Percentiles rank a stretch among this genome's conserved stretches.
Conservation (phyloP, 257 asterid genomes). For the Lantana camara region DNA sequence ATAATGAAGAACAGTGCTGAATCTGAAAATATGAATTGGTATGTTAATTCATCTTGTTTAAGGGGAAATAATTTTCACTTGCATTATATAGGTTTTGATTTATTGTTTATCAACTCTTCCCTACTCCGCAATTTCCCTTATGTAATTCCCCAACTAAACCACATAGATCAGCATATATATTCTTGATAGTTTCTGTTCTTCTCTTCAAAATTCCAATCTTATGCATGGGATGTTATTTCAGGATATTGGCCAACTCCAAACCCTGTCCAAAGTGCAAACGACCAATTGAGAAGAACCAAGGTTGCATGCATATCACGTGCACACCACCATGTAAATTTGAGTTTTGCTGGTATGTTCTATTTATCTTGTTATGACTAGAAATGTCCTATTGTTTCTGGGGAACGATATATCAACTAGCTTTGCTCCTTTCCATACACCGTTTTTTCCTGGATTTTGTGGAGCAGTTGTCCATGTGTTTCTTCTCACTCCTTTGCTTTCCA, state of each 20-base stretch:
- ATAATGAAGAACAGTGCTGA: constrained; percentile 59
- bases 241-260: constrained; percentile 98
- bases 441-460: background rate
- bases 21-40: constrained; percentile 67
- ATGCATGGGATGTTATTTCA: constrained; percentile 39
- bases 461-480: constrained; percentile 8
- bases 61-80: background rate
- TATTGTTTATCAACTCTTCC: constrained; percentile 7
- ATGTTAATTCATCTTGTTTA: constrained; percentile 10
- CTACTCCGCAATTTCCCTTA: constrained; percentile 1
- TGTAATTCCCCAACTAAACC: constrained; percentile 4
- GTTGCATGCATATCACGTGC: constrained; percentile 99
- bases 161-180: constrained; percentile 13
- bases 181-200: constrained; percentile 3
- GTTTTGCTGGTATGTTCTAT: constrained; percentile 82
- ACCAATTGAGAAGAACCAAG: constrained; percentile 98
- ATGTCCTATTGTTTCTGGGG: constrained; percentile 9
- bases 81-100: constrained; percentile 1
- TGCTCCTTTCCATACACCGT: background rate
- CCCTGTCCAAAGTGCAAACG: constrained; percentile 99
- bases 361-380: constrained; percentile 21
- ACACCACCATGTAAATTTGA: constrained; percentile 98
- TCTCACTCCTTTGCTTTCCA: constrained; percentile 9
- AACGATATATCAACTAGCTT: constrained; percentile 12
- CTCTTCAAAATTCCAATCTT: constrained; percentile 20